A percentile compares a stretch with the other conserved stretches of the same genome.
Conservation (phyloP, 2,329 filamentous ascomycete species). For the Malbranchea cinnamomea region DNA sequence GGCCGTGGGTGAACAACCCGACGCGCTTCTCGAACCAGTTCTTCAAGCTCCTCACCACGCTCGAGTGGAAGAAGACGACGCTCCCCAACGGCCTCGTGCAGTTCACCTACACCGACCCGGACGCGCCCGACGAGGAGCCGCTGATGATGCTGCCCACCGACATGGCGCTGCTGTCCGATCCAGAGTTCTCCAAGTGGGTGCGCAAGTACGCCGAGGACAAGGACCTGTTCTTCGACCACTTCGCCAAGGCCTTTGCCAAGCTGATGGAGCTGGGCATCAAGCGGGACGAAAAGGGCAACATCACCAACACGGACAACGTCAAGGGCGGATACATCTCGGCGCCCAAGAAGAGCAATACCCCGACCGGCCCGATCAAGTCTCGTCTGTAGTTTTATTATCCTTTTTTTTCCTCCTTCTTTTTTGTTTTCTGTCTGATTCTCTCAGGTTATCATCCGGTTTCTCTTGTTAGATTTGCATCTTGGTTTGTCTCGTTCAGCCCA, state of each 20-base stretch:
- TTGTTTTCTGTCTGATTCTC: constrained; percentile 7
- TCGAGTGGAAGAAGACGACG: constrained; percentile 41
- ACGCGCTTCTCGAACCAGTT: constrained; percentile 45
- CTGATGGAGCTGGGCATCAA: constrained; percentile 46
- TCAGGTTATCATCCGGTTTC: no score
- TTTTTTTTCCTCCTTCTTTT: constrained; percentile 6
- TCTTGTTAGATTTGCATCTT: constrained; percentile 1
- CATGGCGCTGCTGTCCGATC: constrained; percentile 41
- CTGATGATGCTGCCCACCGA: constrained; percentile 55
- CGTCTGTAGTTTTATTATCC: constrained; percentile 13
- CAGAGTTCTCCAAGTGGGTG: constrained; percentile 40
- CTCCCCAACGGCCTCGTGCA: constrained; percentile 39
- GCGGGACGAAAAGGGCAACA: constrained; percentile 37
- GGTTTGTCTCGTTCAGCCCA: no score
- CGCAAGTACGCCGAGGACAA: constrained; percentile 46
- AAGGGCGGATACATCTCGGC: constrained; percentile 42
- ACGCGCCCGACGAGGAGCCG: constrained; percentile 33
- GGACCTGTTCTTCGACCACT: constrained; percentile 47
- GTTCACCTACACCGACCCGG: constrained; percentile 45
- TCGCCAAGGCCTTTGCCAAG: constrained; percentile 43
- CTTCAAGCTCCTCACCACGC: constrained; percentile 36
- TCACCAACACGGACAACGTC: constrained; percentile 43
- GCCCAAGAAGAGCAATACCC: constrained; percentile 38
- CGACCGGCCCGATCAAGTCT: constrained; percentile 15
- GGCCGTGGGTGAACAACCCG: constrained; percentile 46